phyloP scores from a whole-genome alignment of 805 yeast genomes.

The Starmera caribaea region DNA sequence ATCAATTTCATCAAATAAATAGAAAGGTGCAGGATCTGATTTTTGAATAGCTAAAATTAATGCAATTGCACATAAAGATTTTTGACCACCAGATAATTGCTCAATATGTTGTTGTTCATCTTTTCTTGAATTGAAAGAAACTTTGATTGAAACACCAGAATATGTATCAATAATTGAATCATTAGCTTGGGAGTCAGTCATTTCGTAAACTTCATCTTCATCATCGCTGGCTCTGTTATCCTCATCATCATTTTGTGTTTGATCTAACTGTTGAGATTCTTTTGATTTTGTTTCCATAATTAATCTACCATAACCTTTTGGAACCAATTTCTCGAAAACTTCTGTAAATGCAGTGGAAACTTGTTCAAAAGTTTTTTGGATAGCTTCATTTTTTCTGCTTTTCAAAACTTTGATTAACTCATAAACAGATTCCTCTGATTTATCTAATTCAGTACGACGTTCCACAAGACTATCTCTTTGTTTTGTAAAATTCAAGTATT shows the following conservation, averaged over 20 bases:
- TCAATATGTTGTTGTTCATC: constrained; percentile 85
- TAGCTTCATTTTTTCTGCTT: constrained; percentile 74
- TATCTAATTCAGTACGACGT: constrained; percentile 60
- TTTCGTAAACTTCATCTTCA: constrained; percentile 11
- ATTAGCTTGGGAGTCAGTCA: constrained; percentile 6
- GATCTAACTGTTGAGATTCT: constrained; percentile 1
- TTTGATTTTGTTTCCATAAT: constrained; percentile 36
- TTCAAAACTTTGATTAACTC: constrained; percentile 60
- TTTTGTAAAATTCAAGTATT: constrained; percentile 58
- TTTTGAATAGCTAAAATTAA: constrained; percentile 87
- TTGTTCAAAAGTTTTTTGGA: constrained; percentile 64
- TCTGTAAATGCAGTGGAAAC: constrained; percentile 66
- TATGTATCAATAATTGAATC: constrained; percentile 41
- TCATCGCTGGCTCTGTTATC: constrained; percentile 14
- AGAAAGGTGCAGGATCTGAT: constrained; percentile 96
- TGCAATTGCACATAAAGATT: constrained; percentile 92
- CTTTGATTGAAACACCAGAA: constrained; percentile 76
- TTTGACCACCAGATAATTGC: constrained; percentile 95
- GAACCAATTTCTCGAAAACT: constrained; percentile 75
- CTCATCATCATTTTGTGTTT: constrained; percentile 8
- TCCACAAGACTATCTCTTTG: constrained; percentile 58
- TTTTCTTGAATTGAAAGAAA: constrained; percentile 77
- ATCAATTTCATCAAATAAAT: constrained; percentile 92
- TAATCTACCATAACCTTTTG: constrained; percentile 69
- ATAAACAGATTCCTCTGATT: constrained; percentile 65